phyloP scores from a whole-genome alignment of 805 yeast species.

The Yamadazyma takamatsuzukensis region DNA sequence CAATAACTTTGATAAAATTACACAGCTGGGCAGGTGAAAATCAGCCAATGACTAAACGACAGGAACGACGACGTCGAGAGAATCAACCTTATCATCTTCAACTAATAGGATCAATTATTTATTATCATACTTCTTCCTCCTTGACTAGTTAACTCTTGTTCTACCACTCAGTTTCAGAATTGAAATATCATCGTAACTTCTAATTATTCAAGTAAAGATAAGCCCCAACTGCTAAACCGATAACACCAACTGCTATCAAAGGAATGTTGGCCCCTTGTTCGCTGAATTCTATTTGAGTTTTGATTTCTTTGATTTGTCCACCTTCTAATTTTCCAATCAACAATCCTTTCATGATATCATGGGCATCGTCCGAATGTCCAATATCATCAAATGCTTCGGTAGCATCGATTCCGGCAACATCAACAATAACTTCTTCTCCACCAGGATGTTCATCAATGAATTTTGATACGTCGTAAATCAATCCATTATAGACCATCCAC shows the following conservation, averaged over 20 bases:
- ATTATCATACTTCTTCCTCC: no score
- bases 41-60: no score
- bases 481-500: conserved; percentile 44
- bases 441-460: conserved; percentile 49
- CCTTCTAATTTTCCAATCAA: conserved; percentile 79
- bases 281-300: conserved; percentile 18
- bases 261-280: conserved; percentile 19
- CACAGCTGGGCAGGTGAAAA: no score
- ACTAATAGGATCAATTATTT: no score
- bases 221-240: conserved; percentile 37
- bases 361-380: conserved; percentile 97
- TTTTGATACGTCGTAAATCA: conserved; percentile 36
- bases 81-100: no score
- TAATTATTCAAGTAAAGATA: conserved; percentile 31
- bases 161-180: no score
- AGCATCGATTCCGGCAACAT: conserved; percentile 42
- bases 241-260: conserved; percentile 31
- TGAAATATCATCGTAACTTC: conserved; percentile 1
- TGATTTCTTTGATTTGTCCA: conserved; percentile 36
- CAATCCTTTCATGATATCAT: conserved; percentile 64
- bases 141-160: no score
- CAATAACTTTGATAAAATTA: no score
- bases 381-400: conserved; percentile 61
- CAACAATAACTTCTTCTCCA: conserved; percentile 45
- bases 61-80: no score